Percentiles rank a stretch among this genome's conserved stretches.
Conservation (phyloP, 805 yeast genomes). For the Candida sanyiensis region DNA sequence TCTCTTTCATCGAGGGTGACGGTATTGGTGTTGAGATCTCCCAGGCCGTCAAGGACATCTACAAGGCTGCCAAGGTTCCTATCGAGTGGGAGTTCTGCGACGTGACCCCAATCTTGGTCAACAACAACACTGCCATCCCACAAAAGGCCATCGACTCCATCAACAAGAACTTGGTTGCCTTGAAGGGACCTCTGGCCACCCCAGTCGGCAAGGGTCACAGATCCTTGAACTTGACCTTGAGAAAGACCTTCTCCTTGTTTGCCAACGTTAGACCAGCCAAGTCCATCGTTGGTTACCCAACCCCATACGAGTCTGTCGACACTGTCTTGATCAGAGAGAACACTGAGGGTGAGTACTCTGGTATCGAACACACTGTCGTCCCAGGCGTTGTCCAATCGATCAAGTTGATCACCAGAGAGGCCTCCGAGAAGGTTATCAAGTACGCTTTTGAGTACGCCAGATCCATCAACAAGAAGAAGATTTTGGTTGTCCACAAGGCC, state of each 20-base stretch:
- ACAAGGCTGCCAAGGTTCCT: conserved; percentile 91
- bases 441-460: conserved; percentile 96
- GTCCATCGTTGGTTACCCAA: conserved; percentile 87
- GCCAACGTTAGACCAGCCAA: conserved; percentile 98
- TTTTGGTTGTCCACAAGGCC: conserved; percentile 95
- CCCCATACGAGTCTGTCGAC: conserved; percentile 77
- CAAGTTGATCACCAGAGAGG: conserved; percentile 93
- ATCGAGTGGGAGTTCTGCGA: conserved; percentile 96
- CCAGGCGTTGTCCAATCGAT: conserved; percentile 99
- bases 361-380: conserved; percentile 95
- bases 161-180: conserved; percentile 88
- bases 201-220: conserved; percentile 99
- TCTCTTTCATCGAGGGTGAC: conserved; percentile 96
- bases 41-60: conserved; percentile 87
- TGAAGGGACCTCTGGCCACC: conserved; percentile 97
- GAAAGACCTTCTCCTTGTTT: conserved; percentile 92
- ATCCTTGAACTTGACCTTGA: conserved; percentile 92
- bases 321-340: conserved; percentile 96
- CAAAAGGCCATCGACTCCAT: conserved; percentile 87
- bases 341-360: conserved; percentile 99
- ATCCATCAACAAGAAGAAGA: conserved; percentile 79
- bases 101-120: conserved; percentile 86
- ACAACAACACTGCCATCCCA: conserved; percentile 92
- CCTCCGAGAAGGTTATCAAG: conserved; percentile 93
- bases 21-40: conserved; percentile 98